Evolutionary conservation across 108 stramenopile genomes (phyloP), one percentile per base, ranked within the genome.

Genomic region (Nitzschia sp.): DNA sequence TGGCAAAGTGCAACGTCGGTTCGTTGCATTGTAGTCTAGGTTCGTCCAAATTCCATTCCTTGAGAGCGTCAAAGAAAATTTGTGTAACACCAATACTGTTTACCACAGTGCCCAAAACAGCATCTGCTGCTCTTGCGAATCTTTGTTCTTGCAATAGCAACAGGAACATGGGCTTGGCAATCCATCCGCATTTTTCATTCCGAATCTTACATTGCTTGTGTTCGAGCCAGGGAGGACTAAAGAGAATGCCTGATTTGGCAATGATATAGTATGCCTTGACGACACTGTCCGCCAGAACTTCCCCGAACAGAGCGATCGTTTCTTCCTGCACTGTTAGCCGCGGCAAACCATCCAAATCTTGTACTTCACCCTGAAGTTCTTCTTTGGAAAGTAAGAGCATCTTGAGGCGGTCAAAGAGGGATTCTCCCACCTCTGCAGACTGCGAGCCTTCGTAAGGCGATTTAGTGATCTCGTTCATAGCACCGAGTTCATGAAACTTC

Each of bases 211-310:
- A 57, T 30, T 32, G 31, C 3, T 67, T 68, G 21, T 64, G 64
- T 27, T 68, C 64, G 3, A 42, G 29, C 74, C 74, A 75, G 23
- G 21, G 23, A 53, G 66, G 60, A 51, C 67, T 63, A 25, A 58
- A 75, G 19, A 75, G 51, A 31, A 75, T 68, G 3, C 74, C 74
- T 0, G 74, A 75, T 55, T 68, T 68, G 0, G 42, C 74, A 29
- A 75, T 56, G 3, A 66, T 32, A 42, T 34, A 24, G 49, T 49
- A 8, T 8, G 67, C 66, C 21, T 55, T 53, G 30, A 68, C 47
- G 2, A 64, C 4, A 8, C 46, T 27, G 47, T 47, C 47, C 2
- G 64, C 64, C 47, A 64, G 25, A 6, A n/a, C 19, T 15, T 29
- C 28, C 4, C 64, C 64, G 36, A 64, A 64, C 4, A 64, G 3